Evolutionary conservation across 2,329 filamentous ascomycete species (phyloP).

Genomic region (Ceratocystis cacaofunesta): DNA sequence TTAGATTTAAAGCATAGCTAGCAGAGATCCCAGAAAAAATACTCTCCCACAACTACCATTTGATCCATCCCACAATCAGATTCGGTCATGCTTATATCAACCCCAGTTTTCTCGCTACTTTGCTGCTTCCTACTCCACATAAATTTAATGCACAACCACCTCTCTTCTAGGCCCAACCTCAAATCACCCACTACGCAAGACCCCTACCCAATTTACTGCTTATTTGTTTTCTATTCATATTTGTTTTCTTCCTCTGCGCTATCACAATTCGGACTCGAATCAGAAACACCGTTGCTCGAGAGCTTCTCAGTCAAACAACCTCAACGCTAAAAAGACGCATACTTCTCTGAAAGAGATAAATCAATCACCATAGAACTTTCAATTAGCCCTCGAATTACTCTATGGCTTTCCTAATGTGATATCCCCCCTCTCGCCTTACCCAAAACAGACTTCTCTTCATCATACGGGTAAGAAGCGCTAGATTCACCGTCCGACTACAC

Average conservation of each 20-base stretch:
- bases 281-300: neutral
- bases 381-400: no score
- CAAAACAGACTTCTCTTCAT: neutral
- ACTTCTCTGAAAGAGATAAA: neutral
- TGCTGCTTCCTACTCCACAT: constrained; percentile 3
- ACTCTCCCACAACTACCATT: constrained; percentile 4
- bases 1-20: neutral
- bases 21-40: neutral
- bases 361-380: neutral
- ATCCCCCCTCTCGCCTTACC: neutral
- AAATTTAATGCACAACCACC: neutral
- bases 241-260: neutral
- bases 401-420: no score
- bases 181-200: neutral
- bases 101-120: constrained; percentile 7
- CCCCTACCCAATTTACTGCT: neutral
- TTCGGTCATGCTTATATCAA: constrained; percentile 10
- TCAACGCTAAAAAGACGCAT: neutral
- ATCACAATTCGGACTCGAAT: neutral
- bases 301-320: neutral
- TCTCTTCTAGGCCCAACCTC: neutral
- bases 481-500: neutral
- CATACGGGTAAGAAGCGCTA: neutral
- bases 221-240: neutral
- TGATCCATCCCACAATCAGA: constrained; percentile 10